These are phyloP conservation scores for Marasmius fiardii DNA, from an alignment of 1,284 basidiomycete genomes.

Conservation along the genomic window DNA sequence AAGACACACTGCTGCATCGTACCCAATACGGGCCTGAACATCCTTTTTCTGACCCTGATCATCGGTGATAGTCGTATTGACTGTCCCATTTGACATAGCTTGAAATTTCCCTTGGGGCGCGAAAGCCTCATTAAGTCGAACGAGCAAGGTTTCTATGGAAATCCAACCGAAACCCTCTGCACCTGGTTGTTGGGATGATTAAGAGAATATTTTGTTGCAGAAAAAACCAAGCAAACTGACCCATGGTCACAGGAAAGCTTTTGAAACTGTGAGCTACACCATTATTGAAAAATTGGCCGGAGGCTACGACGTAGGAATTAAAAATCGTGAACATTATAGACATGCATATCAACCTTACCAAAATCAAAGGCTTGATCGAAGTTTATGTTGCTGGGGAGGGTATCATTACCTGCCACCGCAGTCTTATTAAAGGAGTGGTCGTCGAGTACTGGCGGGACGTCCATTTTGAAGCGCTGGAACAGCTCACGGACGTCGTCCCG, in stretches of 20 bases:
- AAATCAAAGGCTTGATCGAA: conserved; percentile 23
- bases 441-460: conserved; percentile 24
- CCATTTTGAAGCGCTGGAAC: conserved; percentile 27
- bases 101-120: conserved; percentile 32
- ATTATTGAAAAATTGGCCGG: conserved; percentile 28
- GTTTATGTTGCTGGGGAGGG: conserved; percentile 20
- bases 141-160: conserved; percentile 33
- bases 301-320: background rate
- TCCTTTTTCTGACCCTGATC: conserved; percentile 21
- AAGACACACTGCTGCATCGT: conserved; percentile 38
- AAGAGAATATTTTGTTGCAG: background rate
- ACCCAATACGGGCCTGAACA: conserved; percentile 30
- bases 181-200: conserved; percentile 16
- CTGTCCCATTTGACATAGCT: background rate
- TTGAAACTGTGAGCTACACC: conserved; percentile 33
- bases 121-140: conserved; percentile 36
- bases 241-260: conserved; percentile 27
- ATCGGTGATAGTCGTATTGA: background rate
- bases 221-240: conserved; percentile 15
- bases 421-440: conserved; percentile 16
- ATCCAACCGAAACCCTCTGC: conserved; percentile 30
- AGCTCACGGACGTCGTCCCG: conserved; percentile 26
- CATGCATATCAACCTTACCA: conserved; percentile 11
- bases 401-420: conserved; percentile 21
- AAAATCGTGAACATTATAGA: conserved; percentile 6